Conservation (phyloP, 2,329 filamentous ascomycete genomes). For the Thelonectria discophora region DNA sequence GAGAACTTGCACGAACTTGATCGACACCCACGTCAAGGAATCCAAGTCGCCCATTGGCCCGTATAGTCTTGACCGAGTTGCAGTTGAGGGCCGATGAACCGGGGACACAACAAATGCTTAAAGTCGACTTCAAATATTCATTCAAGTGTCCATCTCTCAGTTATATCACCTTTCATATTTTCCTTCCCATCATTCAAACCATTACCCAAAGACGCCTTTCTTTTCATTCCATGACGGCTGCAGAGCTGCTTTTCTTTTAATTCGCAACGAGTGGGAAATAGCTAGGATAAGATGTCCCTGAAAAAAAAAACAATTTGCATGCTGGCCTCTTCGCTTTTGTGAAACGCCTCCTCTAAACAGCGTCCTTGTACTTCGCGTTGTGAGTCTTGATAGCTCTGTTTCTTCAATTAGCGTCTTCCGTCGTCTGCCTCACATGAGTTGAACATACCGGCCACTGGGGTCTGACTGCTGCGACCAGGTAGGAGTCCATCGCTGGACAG, state of each 20-base stretch:
- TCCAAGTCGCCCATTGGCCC: conserved; percentile 28
- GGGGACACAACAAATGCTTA: not conserved
- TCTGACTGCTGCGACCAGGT: conserved; percentile 98
- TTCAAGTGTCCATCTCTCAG: conserved; percentile 11
- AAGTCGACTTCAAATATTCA: conserved; percentile 10
- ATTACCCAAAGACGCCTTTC: conserved; percentile 38
- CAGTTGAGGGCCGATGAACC: not conserved
- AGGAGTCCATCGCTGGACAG: conserved; percentile 95
- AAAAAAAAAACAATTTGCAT: conserved; percentile 26
- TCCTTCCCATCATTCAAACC: conserved; percentile 36
- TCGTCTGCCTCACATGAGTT: not conserved
- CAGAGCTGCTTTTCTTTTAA: conserved; percentile 35
- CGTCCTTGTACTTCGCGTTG: conserved; percentile 74
- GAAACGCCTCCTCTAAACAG: conserved; percentile 44
- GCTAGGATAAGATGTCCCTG: conserved; percentile 38
- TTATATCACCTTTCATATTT: conserved; percentile 23
- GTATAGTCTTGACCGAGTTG: conserved; percentile 8
- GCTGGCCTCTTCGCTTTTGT: conserved; percentile 28
- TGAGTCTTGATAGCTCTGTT: conserved; percentile 79
- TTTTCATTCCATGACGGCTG: conserved; percentile 63
- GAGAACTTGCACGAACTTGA: conserved; percentile 21
- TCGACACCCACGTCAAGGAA: conserved; percentile 34
- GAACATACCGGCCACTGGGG: conserved; percentile 81
- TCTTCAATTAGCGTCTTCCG: conserved; percentile 28
- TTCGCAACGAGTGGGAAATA: conserved; percentile 27